Percentiles rank a stretch among this genome's conserved stretches.
phyloP scores from a whole-genome alignment of 208 protist genomes.

The Leishmania guyanensis region DNA sequence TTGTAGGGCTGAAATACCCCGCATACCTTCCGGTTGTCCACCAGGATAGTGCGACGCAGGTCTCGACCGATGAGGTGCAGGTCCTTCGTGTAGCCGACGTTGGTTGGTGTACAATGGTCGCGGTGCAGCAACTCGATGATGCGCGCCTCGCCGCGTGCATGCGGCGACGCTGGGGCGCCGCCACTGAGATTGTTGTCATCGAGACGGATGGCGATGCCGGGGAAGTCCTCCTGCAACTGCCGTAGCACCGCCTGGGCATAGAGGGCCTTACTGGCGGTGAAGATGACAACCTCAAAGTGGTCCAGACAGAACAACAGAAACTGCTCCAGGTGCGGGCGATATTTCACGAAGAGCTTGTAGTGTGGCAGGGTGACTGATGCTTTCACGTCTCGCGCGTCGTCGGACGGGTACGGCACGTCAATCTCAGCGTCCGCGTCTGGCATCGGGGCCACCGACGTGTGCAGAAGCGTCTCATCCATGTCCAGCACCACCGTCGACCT shows the following conservation, averaged over 20 bases:
- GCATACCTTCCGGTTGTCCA: conserved; percentile 64
- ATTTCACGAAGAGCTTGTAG: conserved; percentile 47
- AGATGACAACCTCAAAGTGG: conserved; percentile 64
- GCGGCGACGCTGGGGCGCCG: background rate
- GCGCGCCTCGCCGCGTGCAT: background rate
- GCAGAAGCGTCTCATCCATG: conserved; percentile 59
- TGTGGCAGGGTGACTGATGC: background rate
- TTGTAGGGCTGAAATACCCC: conserved; percentile 73
- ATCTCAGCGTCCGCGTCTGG: conserved; percentile 37
- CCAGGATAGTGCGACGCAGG: conserved; percentile 42
- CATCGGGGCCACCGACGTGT: conserved; percentile 45
- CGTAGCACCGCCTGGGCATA: conserved; percentile 47
- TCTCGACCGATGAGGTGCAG: conserved; percentile 60
- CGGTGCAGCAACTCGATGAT: conserved; percentile 46
- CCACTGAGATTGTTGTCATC: background rate
- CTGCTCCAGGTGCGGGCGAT: conserved; percentile 37
- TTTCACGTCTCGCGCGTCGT: conserved; percentile 1
- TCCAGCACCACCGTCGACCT: conserved; percentile 48
- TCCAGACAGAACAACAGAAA: conserved; percentile 45
- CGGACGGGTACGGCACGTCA: background rate
- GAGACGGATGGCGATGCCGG: conserved; percentile 19
- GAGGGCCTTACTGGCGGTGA: conserved; percentile 52
- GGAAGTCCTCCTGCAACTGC: conserved; percentile 41
- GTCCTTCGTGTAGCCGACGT: conserved; percentile 68
- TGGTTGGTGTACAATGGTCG: conserved; percentile 60